Percentiles rank a stretch among this genome's conserved stretches.
phyloP scores from a whole-genome alignment of 768 basidiomycete genomes.

The Leccinellum luteum region DNA sequence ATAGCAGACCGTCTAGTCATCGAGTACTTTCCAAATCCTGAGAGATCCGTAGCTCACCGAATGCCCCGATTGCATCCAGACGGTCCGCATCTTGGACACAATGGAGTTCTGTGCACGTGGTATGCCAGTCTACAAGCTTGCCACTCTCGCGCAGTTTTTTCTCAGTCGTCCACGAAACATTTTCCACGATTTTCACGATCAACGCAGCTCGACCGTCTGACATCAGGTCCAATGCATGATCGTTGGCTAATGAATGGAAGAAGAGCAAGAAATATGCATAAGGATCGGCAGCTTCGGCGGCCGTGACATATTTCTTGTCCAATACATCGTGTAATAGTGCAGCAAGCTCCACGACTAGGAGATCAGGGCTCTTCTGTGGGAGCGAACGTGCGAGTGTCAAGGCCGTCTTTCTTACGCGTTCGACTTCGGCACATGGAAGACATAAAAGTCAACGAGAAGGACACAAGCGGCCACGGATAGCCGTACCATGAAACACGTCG shows the following conservation, averaged over 20 bases:
- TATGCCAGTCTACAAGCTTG: constrained; percentile 64
- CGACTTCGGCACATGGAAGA: constrained; percentile 46
- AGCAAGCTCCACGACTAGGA: constrained; percentile 77
- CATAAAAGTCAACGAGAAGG: constrained; percentile 4
- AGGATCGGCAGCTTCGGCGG: constrained; percentile 55
- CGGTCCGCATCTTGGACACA: constrained; percentile 82
- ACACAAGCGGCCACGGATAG: constrained; percentile 1
- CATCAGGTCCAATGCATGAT: constrained; percentile 53
- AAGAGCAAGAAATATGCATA: constrained; percentile 67
- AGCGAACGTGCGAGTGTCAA: constrained; percentile 58
- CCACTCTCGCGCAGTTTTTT: constrained; percentile 57
- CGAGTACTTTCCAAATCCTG: background rate
- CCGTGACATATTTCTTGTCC: constrained; percentile 79
- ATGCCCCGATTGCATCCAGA: constrained; percentile 78
- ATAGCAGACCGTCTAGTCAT: background rate
- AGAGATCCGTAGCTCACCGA: constrained; percentile 44
- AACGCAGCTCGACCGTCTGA: constrained; percentile 55
- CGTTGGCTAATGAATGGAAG: constrained; percentile 45
- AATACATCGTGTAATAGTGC: constrained; percentile 88
- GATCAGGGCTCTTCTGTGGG: constrained; percentile 50
- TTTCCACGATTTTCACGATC: constrained; percentile 65
- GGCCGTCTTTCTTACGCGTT: constrained; percentile 79
- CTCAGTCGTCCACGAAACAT: constrained; percentile 86
- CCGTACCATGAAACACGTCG: constrained; percentile 72
- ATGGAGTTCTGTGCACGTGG: constrained; percentile 70